A percentile compares a stretch with the other conserved stretches of the same genome.
phyloP scores from a whole-genome alignment of 2,329 filamentous ascomycete genomes.

The Ophiosphaerella narmari region DNA sequence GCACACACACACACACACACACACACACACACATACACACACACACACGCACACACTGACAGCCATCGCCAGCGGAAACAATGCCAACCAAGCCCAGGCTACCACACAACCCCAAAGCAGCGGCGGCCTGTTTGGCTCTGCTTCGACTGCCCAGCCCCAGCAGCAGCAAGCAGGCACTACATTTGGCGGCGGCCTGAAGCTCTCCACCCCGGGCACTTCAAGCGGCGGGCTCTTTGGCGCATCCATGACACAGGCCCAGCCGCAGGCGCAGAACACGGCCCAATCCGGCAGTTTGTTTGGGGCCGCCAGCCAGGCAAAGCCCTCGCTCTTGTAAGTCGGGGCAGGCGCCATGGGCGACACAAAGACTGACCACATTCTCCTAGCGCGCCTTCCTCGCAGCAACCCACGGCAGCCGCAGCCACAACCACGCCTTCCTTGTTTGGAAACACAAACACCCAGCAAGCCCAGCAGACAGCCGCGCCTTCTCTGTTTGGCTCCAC shows the following conservation, averaged over 20 bases:
- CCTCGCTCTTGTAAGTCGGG: constrained; percentile 46
- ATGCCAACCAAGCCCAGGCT: constrained; percentile 33
- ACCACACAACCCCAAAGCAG: constrained; percentile 33
- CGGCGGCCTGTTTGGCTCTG: constrained; percentile 33
- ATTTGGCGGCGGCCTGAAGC: constrained; percentile 39
- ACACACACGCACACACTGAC: not conserved
- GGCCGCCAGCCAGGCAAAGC: constrained; percentile 31
- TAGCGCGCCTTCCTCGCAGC: constrained; percentile 43
- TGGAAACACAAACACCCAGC: not conserved
- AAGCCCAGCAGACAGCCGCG: constrained; percentile 11
- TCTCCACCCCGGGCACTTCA: constrained; percentile 28
- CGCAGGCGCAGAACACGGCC: constrained; percentile 24
- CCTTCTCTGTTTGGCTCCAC: constrained; percentile 40
- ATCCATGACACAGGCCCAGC: constrained; percentile 35
- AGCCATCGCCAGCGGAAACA: constrained; percentile 30
- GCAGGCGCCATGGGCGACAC: constrained; percentile 8
- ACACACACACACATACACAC: not conserved
- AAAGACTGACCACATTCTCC: constrained; percentile 31
- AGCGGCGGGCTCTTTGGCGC: constrained; percentile 43
- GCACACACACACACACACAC: too few relatives aligned
- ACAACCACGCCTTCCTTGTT: not conserved
- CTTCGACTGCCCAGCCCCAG: constrained; percentile 32
- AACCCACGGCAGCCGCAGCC: constrained; percentile 9
- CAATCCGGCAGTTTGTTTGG: constrained; percentile 43
- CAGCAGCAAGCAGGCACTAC: constrained; percentile 39